Percentiles rank a stretch among this genome's conserved stretches.
Evolutionary conservation across 2,329 filamentous ascomycete genomes (phyloP).

Genomic region (Cercospora sp.): DNA sequence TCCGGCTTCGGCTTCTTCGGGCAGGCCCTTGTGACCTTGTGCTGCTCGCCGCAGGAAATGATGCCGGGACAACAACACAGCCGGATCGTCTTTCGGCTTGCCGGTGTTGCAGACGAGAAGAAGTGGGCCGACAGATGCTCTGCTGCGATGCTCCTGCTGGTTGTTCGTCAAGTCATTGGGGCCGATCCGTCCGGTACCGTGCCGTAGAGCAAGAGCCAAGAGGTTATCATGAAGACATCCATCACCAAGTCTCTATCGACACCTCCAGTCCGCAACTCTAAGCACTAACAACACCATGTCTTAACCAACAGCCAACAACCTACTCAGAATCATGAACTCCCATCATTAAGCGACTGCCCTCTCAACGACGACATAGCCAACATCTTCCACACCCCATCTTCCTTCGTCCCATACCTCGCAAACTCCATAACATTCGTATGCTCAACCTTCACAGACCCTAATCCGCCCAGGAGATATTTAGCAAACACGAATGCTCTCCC

Average conservation of each 20-base stretch:
- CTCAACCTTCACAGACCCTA: constrained; percentile 6
- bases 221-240: too few species aligned
- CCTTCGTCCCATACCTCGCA: constrained; percentile 5
- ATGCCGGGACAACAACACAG: neutral
- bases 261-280: too few species aligned
- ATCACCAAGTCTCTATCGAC: too few species aligned
- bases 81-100: neutral
- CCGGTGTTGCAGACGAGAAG: neutral
- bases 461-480: neutral
- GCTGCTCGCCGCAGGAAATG: neutral
- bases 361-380: constrained; percentile 8
- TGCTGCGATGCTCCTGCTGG: neutral
- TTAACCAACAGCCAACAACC: neutral
- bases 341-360: neutral
- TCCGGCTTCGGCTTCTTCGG: neutral
- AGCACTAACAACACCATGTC: too few species aligned
- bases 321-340: neutral
- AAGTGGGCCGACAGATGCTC: neutral
- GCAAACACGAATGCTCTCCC: constrained; percentile 13
- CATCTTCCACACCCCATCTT: constrained; percentile 7
- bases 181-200: neutral
- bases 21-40: neutral
- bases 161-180: too few species aligned
- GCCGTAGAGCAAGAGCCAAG: too few species aligned
- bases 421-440: constrained; percentile 16